These are phyloP conservation scores for Chrysochromulina parva DNA, from an alignment of 78 protist genomes.

Conservation along the genomic window DNA sequence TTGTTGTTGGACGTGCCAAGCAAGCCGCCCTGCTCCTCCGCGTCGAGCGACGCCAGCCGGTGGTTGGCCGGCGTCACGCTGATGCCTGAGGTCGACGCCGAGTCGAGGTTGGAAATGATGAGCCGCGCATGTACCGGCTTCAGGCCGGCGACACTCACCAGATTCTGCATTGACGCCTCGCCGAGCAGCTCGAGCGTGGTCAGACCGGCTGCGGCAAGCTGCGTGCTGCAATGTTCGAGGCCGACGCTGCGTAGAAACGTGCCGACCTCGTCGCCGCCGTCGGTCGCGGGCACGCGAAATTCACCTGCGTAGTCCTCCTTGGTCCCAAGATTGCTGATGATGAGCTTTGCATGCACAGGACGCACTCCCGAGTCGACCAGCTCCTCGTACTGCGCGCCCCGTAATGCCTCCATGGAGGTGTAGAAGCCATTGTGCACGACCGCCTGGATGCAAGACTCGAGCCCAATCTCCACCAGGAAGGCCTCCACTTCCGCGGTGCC, in stretches of 20 bases:
- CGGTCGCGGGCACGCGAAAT: background rate
- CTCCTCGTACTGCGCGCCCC: slow-evolving; percentile 7
- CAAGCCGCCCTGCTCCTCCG: no score
- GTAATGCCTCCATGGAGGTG: slow-evolving; percentile 18
- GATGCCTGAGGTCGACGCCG: background rate
- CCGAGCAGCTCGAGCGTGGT: background rate
- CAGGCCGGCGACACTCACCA: background rate
- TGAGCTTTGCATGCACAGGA: background rate
- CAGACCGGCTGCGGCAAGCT: background rate
- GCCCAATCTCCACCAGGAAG: background rate
- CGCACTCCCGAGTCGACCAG: slow-evolving; percentile 1
- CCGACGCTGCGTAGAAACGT: slow-evolving; percentile 9
- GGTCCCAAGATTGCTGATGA: background rate
- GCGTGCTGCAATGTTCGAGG: background rate
- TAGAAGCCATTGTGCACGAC: slow-evolving; percentile 23
- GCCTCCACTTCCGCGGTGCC: background rate
- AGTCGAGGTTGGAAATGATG: slow-evolving; percentile 5
- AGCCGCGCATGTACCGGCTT: slow-evolving; percentile 25
- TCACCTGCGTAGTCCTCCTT: no score
- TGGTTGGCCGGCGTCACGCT: no score
- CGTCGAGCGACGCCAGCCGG: no score
- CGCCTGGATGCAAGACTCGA: background rate
- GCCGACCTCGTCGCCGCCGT: background rate
- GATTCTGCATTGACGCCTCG: background rate
- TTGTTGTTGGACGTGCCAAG: no score